These are phyloP conservation scores for Chaetomium cochliodes DNA, from an alignment of 495 filamentous ascomycete species.

Conservation along the genomic window DNA sequence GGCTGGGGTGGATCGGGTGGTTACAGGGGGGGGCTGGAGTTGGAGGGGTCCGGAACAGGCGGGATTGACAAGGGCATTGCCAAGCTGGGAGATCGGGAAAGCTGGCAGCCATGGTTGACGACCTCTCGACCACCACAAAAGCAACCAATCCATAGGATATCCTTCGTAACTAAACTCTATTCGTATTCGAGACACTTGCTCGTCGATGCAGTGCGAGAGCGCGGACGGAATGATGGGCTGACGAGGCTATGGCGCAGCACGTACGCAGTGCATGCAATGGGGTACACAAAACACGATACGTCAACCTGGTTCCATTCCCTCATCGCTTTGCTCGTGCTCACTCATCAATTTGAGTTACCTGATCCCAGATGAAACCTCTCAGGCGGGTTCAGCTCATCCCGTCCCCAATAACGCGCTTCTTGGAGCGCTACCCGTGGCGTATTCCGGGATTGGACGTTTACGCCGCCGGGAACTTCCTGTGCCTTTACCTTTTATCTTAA, in stretches of 20 bases:
- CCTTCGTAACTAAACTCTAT: background rate
- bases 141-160: background rate
- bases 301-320: background rate
- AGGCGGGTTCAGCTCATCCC: background rate
- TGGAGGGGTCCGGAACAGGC: conserved; percentile 13
- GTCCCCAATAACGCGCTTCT: background rate
- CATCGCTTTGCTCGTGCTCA: background rate
- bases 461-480: background rate
- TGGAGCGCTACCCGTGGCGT: background rate
- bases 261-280: background rate
- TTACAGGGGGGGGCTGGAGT: background rate
- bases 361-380: conserved; percentile 8
- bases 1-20: background rate
- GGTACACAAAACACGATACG: background rate
- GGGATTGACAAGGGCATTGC: conserved; percentile 12
- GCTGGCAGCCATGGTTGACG: background rate
- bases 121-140: background rate
- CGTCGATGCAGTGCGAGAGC: background rate
- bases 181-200: too few species aligned
- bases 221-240: background rate
- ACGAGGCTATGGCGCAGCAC: background rate
- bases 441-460: background rate
- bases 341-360: background rate
- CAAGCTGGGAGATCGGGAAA: background rate
- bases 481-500: background rate